Conservation (phyloP, 2,329 filamentous ascomycete species). For the Colletotrichum truncatum region DNA sequence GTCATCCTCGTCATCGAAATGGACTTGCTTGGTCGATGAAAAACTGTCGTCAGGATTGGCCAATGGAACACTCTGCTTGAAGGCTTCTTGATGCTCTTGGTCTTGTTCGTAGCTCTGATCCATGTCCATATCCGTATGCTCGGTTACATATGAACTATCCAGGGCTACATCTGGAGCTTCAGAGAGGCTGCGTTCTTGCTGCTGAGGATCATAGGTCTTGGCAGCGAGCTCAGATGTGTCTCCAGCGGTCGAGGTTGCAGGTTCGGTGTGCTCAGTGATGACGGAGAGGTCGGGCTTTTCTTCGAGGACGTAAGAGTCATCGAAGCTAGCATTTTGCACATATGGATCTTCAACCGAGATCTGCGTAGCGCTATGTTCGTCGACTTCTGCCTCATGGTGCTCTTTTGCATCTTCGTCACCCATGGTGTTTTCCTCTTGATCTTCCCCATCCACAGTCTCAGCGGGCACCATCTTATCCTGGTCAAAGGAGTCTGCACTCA, state of each 20-base stretch:
- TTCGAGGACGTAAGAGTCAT: background rate
- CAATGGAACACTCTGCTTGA: background rate
- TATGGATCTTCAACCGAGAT: background rate
- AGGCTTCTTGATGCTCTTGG: background rate
- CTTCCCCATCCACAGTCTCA: background rate
- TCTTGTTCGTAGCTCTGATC: background rate
- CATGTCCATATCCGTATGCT: background rate
- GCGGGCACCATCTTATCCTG: background rate
- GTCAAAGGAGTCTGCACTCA: background rate
- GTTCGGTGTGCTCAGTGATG: slow-evolving; percentile 15
- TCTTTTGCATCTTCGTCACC: background rate
- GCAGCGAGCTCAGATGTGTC: background rate
- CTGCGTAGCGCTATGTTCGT: background rate
- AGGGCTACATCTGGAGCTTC: background rate
- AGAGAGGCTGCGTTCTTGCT: slow-evolving; percentile 1
- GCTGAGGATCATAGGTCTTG: background rate
- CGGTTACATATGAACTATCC: slow-evolving; percentile 14
- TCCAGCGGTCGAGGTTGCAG: background rate
- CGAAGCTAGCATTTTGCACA: background rate
- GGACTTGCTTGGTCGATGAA: background rate
- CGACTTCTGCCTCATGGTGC: background rate
- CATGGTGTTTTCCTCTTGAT: background rate
- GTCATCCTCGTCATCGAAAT: background rate
- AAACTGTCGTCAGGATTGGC: background rate
- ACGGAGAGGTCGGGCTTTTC: background rate